phyloP scores from a whole-genome alignment of 1,139 yeast genomes.

The Dujonia santamariae region DNA sequence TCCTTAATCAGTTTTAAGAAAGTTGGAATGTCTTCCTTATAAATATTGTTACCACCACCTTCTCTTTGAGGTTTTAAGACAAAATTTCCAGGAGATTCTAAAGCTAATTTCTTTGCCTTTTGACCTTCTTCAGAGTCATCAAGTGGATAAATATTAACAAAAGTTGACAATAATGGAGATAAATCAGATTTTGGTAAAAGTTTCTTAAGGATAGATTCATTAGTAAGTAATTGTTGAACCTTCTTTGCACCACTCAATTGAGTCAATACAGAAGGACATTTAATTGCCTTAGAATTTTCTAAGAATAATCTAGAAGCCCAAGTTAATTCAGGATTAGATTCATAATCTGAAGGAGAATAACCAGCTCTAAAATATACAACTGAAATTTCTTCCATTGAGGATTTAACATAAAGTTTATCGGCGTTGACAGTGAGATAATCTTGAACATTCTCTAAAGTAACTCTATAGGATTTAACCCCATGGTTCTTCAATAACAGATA shows the following conservation, averaged over 20 bases:
- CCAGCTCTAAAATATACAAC: slow-evolving; percentile 91
- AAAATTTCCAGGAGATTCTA: slow-evolving; percentile 62
- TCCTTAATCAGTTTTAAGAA: slow-evolving; percentile 63
- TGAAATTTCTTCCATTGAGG: slow-evolving; percentile 68
- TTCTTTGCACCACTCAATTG: slow-evolving; percentile 93
- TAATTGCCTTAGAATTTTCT: slow-evolving; percentile 77
- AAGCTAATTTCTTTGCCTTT: slow-evolving; percentile 64
- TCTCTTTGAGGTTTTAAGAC: slow-evolving; percentile 97
- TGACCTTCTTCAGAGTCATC: slow-evolving; percentile 67
- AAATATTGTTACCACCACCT: slow-evolving; percentile 92
- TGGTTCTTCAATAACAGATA: slow-evolving; percentile 57
- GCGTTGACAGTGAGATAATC: slow-evolving; percentile 36
- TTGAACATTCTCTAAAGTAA: slow-evolving; percentile 62
- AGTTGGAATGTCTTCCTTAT: slow-evolving; percentile 76
- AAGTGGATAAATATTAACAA: slow-evolving; percentile 83
- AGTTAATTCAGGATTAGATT: slow-evolving; percentile 44
- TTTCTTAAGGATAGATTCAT: slow-evolving; percentile 41
- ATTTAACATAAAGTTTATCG: slow-evolving; percentile 48
- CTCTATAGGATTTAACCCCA: slow-evolving; percentile 59
- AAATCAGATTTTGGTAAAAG: slow-evolving; percentile 40
- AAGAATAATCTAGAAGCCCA: slow-evolving; percentile 77
- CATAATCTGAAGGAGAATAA: slow-evolving; percentile 76
- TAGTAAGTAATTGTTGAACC: slow-evolving; percentile 82
- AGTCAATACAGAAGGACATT: slow-evolving; percentile 85
- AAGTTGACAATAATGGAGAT: slow-evolving; percentile 51